Evolutionary conservation across 352 stramenopile genomes (phyloP).

Genomic region (Phytophthora foliorum): DNA sequence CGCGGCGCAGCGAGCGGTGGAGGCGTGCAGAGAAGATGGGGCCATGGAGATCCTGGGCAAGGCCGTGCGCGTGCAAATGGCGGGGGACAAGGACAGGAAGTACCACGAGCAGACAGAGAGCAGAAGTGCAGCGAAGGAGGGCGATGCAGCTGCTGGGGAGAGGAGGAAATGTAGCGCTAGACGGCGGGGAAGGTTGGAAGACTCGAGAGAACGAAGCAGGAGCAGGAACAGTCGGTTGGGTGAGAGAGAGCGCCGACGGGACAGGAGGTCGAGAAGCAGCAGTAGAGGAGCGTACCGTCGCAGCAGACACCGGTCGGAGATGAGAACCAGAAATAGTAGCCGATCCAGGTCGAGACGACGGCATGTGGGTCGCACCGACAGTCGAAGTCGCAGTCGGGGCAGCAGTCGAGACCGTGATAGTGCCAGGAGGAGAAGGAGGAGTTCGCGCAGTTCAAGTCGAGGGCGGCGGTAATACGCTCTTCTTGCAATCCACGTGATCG

Average conservation of each 20-base stretch:
- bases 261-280: constrained; percentile 18
- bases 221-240: constrained; percentile 21
- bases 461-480: constrained; percentile 7
- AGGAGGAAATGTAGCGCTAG: constrained; percentile 12
- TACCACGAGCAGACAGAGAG: not conserved
- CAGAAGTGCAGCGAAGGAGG: not conserved
- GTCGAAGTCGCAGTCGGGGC: constrained; percentile 27
- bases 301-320: not conserved
- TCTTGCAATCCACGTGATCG: too few relatives aligned
- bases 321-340: constrained; percentile 21
- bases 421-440: constrained; percentile 20
- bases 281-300: constrained; percentile 1
- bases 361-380: constrained; percentile 7
- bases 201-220: constrained; percentile 11
- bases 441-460: constrained; percentile 18
- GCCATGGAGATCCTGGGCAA: constrained; percentile 76
- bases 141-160: not conserved
- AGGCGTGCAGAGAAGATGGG: constrained; percentile 44
- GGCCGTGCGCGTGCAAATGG: constrained; percentile 78
- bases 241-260: not conserved
- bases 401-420: constrained; percentile 16
- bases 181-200: constrained; percentile 1
- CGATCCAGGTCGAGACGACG: constrained; percentile 17
- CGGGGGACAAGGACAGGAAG: constrained; percentile 49
- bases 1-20: constrained; percentile 58